Percentiles rank a stretch among this genome's conserved stretches.
phyloP scores from a whole-genome alignment of 495 filamentous ascomycete species.

The Cryomyces minteri region DNA sequence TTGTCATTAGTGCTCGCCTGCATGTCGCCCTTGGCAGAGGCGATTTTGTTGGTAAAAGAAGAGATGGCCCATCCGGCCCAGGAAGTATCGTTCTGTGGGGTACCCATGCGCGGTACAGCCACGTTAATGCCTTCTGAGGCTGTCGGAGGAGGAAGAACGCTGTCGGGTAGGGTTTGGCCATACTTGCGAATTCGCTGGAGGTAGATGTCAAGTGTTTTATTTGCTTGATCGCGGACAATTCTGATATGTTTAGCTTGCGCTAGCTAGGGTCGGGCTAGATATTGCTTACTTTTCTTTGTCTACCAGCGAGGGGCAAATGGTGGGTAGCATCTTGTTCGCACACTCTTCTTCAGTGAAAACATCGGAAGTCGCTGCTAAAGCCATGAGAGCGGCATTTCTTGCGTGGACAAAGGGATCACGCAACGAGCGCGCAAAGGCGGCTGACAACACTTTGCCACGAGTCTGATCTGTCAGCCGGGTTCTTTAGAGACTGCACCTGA shows the following conservation, averaged over 20 bases:
- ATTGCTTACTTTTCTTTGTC: slow-evolving; percentile 64
- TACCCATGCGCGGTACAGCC: slow-evolving; percentile 49
- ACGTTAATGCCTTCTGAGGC: slow-evolving; percentile 20
- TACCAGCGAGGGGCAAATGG: slow-evolving; percentile 59
- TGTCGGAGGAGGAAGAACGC: slow-evolving; percentile 34
- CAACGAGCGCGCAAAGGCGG: slow-evolving; percentile 75
- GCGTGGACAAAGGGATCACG: slow-evolving; percentile 91
- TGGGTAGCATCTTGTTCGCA: slow-evolving; percentile 62
- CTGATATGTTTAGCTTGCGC: slow-evolving; percentile 12
- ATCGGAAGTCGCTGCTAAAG: slow-evolving; percentile 67
- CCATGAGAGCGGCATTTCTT: slow-evolving; percentile 71
- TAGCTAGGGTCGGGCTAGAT: not conserved
- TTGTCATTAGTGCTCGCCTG: slow-evolving; percentile 27
- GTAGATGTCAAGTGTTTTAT: slow-evolving; percentile 81
- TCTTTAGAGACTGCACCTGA: not conserved
- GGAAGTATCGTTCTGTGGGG: slow-evolving; percentile 46
- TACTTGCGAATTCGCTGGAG: slow-evolving; percentile 68
- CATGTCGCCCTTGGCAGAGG: slow-evolving; percentile 70
- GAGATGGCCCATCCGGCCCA: slow-evolving; percentile 98
- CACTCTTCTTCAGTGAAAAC: slow-evolving; percentile 83
- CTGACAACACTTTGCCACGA: slow-evolving; percentile 75
- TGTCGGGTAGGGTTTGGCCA: slow-evolving; percentile 61
- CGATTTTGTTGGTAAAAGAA: slow-evolving; percentile 91
- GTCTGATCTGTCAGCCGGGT: slow-evolving; percentile 24
- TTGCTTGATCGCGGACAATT: slow-evolving; percentile 74